phyloP scores from a whole-genome alignment of 768 basidiomycete species.

The Macrolepiota albuminosa region DNA sequence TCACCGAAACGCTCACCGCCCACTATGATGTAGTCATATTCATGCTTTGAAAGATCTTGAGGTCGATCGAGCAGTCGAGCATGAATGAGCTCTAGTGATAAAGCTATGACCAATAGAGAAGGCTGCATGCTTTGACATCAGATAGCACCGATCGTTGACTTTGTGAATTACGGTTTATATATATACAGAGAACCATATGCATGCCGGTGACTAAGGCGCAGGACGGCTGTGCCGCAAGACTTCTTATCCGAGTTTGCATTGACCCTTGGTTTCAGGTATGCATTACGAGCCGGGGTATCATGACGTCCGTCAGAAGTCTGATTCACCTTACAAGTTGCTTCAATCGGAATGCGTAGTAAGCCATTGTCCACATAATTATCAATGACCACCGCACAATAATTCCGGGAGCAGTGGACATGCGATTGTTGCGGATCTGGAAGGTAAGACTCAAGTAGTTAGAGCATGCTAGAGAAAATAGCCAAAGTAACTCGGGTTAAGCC shows the following conservation, averaged over 20 bases:
- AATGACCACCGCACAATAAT: no score
- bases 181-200: neutral
- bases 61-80: constrained; percentile 1
- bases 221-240: no score
- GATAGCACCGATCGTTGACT: neutral
- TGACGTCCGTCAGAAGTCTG: neutral
- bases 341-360: neutral
- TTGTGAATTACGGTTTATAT: neutral
- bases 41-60: neutral
- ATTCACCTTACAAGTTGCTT: neutral
- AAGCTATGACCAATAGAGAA: neutral
- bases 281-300: neutral
- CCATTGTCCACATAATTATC: no score
- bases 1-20: neutral
- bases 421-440: neutral
- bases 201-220: no score
- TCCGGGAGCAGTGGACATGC: neutral
- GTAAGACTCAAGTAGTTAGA: neutral
- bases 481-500: neutral
- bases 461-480: neutral
- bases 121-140: neutral
- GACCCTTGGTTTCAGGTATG: neutral
- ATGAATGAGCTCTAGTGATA: neutral
- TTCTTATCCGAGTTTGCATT: no score
- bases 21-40: constrained; percentile 8